These are phyloP conservation scores for Pholiota adiposa DNA, from an alignment of 1,284 basidiomycete species.

Conservation along the genomic window DNA sequence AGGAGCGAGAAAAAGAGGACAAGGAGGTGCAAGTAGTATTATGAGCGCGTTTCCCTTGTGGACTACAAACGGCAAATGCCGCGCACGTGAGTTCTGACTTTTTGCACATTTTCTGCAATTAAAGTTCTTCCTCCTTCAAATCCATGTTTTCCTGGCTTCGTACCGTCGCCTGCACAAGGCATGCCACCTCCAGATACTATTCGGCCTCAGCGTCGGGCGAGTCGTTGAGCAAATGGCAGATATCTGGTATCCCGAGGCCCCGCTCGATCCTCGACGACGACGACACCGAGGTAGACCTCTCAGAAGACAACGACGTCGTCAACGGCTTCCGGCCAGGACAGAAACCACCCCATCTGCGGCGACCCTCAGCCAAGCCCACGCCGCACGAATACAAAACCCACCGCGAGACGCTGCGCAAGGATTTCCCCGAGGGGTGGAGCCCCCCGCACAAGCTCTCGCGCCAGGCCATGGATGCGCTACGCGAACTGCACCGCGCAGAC, in stretches of 20 bases:
- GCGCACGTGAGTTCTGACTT: background rate
- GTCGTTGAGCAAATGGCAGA: constrained; percentile 47
- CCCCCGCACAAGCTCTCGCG: constrained; percentile 89
- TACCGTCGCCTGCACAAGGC: constrained; percentile 13
- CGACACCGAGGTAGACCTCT: constrained; percentile 50
- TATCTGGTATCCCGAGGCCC: constrained; percentile 50
- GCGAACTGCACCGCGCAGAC: constrained; percentile 73
- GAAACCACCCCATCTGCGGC: constrained; percentile 44
- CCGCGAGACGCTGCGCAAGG: constrained; percentile 56
- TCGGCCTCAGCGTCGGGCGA: constrained; percentile 19
- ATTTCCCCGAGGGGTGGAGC: constrained; percentile 81
- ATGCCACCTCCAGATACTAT: constrained; percentile 26
- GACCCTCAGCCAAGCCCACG: constrained; percentile 49
- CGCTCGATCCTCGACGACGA: constrained; percentile 57
- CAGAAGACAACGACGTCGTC: constrained; percentile 55
- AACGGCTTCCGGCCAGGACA: constrained; percentile 42
- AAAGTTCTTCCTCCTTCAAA: too few relatives aligned
- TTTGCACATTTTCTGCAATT: background rate
- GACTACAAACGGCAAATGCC: constrained; percentile 13
- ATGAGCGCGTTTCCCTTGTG: constrained; percentile 7
- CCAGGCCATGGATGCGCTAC: constrained; percentile 88
- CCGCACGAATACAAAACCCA: constrained; percentile 60
- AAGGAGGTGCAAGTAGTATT: background rate
- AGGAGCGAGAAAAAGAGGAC: constrained; percentile 26
- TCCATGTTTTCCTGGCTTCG: constrained; percentile 29